phyloP scores from a whole-genome alignment of 495 filamentous ascomycete species.

The Letharia lupina region DNA sequence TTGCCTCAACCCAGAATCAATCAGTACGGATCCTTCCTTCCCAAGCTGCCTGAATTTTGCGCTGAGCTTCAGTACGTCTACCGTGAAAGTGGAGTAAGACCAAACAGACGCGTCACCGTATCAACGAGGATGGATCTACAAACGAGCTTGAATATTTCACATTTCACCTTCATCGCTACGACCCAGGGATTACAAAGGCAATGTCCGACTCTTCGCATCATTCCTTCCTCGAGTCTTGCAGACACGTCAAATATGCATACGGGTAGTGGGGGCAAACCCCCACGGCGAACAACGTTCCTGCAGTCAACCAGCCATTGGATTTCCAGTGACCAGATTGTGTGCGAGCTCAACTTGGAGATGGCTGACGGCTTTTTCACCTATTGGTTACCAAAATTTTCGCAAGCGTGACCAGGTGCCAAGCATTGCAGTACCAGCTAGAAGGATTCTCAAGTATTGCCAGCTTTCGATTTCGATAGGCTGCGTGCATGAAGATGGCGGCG shows the following conservation, averaged over 20 bases:
- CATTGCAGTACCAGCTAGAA: background rate
- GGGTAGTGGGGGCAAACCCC: background rate
- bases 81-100: background rate
- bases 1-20: background rate
- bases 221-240: background rate
- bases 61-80: background rate
- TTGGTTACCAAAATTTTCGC: slow-evolving; percentile 8
- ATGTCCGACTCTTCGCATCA: background rate
- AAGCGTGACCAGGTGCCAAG: background rate
- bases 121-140: background rate
- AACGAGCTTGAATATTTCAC: background rate
- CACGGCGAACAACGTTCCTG: slow-evolving; percentile 6
- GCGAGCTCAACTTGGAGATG: slow-evolving; percentile 2
- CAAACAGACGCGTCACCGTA: background rate
- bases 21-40: background rate
- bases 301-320: background rate
- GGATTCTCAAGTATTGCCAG: slow-evolving; percentile 2
- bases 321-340: slow-evolving; percentile 1
- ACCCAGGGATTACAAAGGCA: background rate
- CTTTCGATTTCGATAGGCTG: slow-evolving; percentile 7
- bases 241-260: slow-evolving; percentile 12
- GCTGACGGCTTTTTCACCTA: slow-evolving; percentile 4
- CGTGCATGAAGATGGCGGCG: slow-evolving; percentile 6
- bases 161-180: background rate
- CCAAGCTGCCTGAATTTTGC: background rate